Conservation (phyloP, 106 monocot species). For the Dioscorea alata region DNA sequence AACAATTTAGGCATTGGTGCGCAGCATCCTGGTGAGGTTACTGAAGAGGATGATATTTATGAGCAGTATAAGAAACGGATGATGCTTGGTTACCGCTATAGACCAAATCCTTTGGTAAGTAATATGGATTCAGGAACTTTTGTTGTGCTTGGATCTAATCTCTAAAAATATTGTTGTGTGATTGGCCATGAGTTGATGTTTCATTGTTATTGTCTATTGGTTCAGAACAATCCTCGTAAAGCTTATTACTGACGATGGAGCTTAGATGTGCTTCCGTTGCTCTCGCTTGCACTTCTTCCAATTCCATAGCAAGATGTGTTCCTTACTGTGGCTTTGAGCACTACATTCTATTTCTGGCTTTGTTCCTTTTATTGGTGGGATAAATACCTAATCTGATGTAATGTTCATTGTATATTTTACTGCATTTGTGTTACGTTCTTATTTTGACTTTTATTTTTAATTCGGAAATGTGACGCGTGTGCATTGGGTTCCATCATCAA, state of each 20-base stretch:
- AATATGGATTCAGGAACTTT: background rate
- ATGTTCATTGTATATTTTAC: too few relatives aligned
- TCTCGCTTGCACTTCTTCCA: too few relatives aligned
- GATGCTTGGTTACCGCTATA: conserved; percentile 78
- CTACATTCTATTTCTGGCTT: too few relatives aligned
- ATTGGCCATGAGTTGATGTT: background rate
- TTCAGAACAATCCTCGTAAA: conserved; percentile 48
- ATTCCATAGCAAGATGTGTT: too few relatives aligned
- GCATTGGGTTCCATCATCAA: too few relatives aligned
- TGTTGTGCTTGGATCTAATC: background rate
- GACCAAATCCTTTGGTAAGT: conserved; percentile 77
- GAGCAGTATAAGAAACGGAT: conserved; percentile 88
- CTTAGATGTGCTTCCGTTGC: too few relatives aligned
- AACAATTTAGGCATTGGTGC: conserved; percentile 91
- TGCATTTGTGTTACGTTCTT: too few relatives aligned
- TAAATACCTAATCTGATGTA: too few relatives aligned
- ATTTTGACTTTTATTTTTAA: too few relatives aligned
- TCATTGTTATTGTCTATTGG: background rate
- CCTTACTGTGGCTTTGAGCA: too few relatives aligned
- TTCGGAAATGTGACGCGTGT: too few relatives aligned
- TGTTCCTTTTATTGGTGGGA: too few relatives aligned
- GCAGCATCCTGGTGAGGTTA: conserved; percentile 71
- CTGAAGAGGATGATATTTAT: conserved; percentile 76
- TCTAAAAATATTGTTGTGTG: background rate
- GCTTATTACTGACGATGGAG: conserved; percentile 26